Base-by-base conservation (phyloP, 345 rosid species). In the Citrus unshiu region DNA sequence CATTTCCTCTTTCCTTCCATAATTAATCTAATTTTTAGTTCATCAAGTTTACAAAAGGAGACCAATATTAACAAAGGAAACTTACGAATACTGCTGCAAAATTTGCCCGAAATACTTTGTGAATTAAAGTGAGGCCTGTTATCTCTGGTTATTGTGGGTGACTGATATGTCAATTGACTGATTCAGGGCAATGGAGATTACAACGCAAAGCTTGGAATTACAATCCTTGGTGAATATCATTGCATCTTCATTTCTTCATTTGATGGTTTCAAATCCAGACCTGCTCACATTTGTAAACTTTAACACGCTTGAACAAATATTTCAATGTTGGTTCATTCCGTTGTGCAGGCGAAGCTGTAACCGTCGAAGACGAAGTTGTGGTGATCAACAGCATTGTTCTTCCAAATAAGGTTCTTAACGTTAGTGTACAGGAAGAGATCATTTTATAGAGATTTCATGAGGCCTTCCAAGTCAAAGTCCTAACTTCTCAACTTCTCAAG, bases 371-470 rank as follows among this genome's bases (percentile, higher is more conserved):
- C 81, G 95, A 89, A 86, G 92, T 90, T 5, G 88, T 89, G 35
- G 86, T 94, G 65, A 83, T 83, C 74, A 91, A 90, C 84, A 84
- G 97, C 87, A 94, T 94, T 61, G 95, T 94, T 78, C 98, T 94
- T 54, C 95, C 92, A 32, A 87, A 91, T 61, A 91, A 92, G 79
- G 86, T 84, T 56, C 91, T 92, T 18, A 90, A 88, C 68, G 66
- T 81, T 40, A 89, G 91, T 58, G 94, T 91, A 63, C 94, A 90
- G 73, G 93, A 92, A 0, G 97, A 94, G 82, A 94, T 90, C 73
- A 92, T 94, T 78, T 86, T 94, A 68, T 90, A 84, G 67, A 73
- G 34, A 60, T 54, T 51, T 29, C 22, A 72, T 35, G 30, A n/a
- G 4, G 49, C 5, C 6, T n/a, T 3, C 32, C 35, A 46, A 18